Base-by-base conservation (phyloP, 768 basidiomycete genomes). In the Roridomyces roridus region DNA sequence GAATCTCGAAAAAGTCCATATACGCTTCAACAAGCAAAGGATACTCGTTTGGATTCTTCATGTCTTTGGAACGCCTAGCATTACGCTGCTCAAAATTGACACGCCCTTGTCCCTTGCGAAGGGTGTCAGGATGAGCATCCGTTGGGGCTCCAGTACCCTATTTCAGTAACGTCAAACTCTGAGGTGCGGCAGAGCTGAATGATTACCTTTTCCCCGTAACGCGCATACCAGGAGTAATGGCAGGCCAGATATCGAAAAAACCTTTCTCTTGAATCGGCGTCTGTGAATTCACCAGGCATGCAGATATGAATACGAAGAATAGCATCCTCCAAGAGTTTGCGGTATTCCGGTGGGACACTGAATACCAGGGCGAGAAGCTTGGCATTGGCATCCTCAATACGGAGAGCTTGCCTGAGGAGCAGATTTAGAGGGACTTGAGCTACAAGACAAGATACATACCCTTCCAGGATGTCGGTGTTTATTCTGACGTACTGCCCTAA, bases 1-100 rank as follows among this genome's bases (percentile, higher is more conserved):
- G 28, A 10, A 47, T 21, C 39, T 55, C 54, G 25, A 55, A 55
- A 26, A 55, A 35, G 5, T 51, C 56, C 1, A 44, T 40, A 18
- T 46, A 57, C 0, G 56, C 56, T 9, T 57, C 56, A 4, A 41
- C 56, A 17, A 57, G 43, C 1, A 51, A 12, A 0, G 28, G 12
- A 12, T 35, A 57, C 39, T 44, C 8, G n/a, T 24, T 44, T 2
- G 23, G 23, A 44, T 44, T 15, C 21, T 44, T 23, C 43, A 44
- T 44, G 2, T 44, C 43, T 23, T 44, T 44, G 23, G 25, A 44
- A 3, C n/a, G 43, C 7, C n/a, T 8, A 6, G 43, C 10, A 6
- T 15, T 26, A 10, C 25, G 15, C 15, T 44, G 43, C 43, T 44
- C 43, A 44, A 44, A 26, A n/a, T 44, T 44, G 5, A 44, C 43